Evolutionary conservation across 2,329 filamentous ascomycete genomes (phyloP).

Genomic region (Whalleya microplaca): DNA sequence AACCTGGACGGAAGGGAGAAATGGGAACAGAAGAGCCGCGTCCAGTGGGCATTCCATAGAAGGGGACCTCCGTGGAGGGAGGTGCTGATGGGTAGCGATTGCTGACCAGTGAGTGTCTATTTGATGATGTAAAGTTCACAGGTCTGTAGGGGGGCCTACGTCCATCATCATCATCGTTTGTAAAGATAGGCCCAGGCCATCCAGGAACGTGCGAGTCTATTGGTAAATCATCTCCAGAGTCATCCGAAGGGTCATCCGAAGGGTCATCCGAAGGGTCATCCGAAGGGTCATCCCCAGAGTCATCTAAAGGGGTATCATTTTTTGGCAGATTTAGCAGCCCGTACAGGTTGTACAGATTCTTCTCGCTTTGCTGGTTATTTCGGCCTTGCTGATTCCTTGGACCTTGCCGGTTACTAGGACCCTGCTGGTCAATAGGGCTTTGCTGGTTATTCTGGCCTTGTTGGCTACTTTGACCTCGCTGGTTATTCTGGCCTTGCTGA

Average conservation of each 20-base stretch:
- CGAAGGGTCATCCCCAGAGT: background rate
- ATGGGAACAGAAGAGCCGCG: conserved; percentile 24
- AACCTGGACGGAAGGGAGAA: conserved; percentile 28
- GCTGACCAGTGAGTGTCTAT: conserved; percentile 17
- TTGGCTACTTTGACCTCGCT: background rate
- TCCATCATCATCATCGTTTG: conserved; percentile 1
- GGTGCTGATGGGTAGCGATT: conserved; percentile 25
- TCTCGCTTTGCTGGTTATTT: background rate
- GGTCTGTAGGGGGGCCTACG: conserved; percentile 17
- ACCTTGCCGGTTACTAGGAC: background rate
- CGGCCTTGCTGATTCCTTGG: too few relatives aligned
- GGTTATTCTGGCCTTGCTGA: background rate
- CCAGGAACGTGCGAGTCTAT: conserved; percentile 17
- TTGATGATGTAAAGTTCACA: conserved; percentile 14
- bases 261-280: background rate
- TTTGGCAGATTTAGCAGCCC: conserved; percentile 1
- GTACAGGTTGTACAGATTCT: background rate
- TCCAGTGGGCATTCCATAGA: conserved; percentile 33
- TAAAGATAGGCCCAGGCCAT: conserved; percentile 7
- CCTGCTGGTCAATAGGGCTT: background rate
- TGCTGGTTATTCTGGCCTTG: background rate
- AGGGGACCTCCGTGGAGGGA: conserved; percentile 20
- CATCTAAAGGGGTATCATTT: background rate
- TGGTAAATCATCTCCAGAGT: background rate
- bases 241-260: background rate